phyloP scores from a whole-genome alignment of 176 grass and related monocot genomes.

The Lolium multiflorum region DNA sequence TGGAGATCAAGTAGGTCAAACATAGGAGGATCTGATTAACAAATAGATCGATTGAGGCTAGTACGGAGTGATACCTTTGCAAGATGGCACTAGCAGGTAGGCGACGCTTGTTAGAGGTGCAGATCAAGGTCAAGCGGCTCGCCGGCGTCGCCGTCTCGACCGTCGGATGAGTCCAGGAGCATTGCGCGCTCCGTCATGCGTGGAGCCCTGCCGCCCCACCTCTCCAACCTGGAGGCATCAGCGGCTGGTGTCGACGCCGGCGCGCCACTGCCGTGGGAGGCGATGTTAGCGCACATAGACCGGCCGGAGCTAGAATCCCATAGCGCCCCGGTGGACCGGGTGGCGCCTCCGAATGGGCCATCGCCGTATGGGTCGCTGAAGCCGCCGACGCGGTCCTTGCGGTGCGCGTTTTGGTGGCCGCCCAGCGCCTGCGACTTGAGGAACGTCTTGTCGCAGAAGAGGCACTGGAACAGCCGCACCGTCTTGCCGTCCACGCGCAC shows the following conservation, averaged over 20 bases:
- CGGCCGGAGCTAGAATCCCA: neutral
- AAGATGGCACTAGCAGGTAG: no score
- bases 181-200: neutral
- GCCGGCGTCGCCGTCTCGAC: neutral
- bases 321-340: neutral
- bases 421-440: slow-evolving; percentile 84
- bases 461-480: slow-evolving; percentile 65
- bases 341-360: neutral
- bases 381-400: slow-evolving; percentile 63
- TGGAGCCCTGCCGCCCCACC: neutral
- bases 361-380: neutral
- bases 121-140: slow-evolving; percentile 51
- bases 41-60: no score
- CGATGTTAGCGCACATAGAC: neutral
- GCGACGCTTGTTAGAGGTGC: slow-evolving; percentile 30
- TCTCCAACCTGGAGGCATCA: neutral
- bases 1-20: no score
- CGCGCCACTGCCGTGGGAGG: neutral
- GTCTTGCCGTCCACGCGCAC: slow-evolving; percentile 27
- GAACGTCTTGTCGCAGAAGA: slow-evolving; percentile 81
- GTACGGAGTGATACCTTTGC: no score
- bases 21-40: no score
- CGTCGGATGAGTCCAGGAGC: neutral
- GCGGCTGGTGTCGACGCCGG: neutral
- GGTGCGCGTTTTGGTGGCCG: slow-evolving; percentile 99